phyloP scores from a whole-genome alignment of 225 moss, liverwort and hornwort genomes.

The Bryum argenteum region DNA sequence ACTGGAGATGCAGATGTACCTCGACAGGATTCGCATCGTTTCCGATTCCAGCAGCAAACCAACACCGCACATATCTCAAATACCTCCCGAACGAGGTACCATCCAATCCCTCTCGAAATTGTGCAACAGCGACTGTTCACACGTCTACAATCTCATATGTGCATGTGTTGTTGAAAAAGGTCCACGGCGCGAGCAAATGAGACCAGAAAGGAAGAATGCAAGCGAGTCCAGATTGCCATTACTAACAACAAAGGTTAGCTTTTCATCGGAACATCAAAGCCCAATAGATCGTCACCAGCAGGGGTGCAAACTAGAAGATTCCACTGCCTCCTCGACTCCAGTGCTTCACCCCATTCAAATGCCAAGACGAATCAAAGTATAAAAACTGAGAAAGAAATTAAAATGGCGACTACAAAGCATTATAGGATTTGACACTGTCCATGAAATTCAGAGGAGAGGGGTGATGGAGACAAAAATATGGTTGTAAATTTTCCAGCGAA shows the following conservation, averaged over 20 bases:
- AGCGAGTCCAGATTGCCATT: not conserved
- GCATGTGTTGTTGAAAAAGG: conserved; percentile 14
- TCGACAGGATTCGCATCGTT: conserved; percentile 31
- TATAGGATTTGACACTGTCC: too few relatives aligned
- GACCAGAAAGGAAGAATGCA: not conserved
- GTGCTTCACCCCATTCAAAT: not conserved
- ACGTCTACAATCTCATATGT: not conserved
- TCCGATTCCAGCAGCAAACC: conserved; percentile 17
- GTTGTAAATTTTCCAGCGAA: conserved; percentile 24
- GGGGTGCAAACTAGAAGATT: conserved; percentile 9
- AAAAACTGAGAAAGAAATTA: not conserved
- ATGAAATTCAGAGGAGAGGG: not conserved
- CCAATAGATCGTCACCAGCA: not conserved
- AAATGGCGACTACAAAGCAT: too few relatives aligned
- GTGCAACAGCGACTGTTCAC: too few relatives aligned
- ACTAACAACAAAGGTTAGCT: not conserved
- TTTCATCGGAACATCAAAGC: not conserved
- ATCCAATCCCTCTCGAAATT: too few relatives aligned
- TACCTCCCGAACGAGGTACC: conserved; percentile 19
- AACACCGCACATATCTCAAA: not conserved
- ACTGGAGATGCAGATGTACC: conserved; percentile 26
- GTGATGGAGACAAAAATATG: conserved; percentile 20
- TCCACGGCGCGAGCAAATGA: conserved; percentile 17
- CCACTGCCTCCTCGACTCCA: not conserved
- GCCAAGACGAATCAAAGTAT: conserved; percentile 6